Conservation (phyloP, 192 early-diverging fungal species). For the Gigaspora rosea region DNA sequence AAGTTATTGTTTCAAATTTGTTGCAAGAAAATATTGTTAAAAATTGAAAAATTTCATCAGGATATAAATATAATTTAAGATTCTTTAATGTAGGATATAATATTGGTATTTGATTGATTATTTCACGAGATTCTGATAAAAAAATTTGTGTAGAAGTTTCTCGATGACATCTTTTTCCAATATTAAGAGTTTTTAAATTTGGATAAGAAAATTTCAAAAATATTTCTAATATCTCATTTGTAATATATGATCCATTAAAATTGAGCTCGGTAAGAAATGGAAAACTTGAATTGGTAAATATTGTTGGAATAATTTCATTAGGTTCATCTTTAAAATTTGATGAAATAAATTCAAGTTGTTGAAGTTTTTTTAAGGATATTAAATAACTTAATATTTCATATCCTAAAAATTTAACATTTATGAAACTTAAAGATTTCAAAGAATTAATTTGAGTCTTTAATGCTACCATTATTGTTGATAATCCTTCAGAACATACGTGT, state of each 20-base stretch:
- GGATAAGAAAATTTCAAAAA: not conserved
- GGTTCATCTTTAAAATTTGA: not conserved
- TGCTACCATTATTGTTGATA: not conserved
- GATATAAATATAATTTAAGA: not conserved
- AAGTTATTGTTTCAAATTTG: not conserved
- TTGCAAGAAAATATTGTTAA: not conserved
- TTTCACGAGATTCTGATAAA: not conserved
- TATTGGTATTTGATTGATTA: not conserved
- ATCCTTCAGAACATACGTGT: not conserved
- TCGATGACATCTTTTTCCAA: not conserved
- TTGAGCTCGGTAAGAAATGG: not conserved
- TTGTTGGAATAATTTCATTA: not conserved
- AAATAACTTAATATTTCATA: not conserved
- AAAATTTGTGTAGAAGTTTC: too few relatives aligned
- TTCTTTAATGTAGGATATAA: not conserved
- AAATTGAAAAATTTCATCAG: not conserved
- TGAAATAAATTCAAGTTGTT: not conserved
- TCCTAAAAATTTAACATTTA: not conserved
- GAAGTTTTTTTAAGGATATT: not conserved
- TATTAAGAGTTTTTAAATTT: not conserved
- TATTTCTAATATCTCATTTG: not conserved
- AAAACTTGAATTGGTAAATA: not conserved
- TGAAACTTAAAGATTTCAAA: not conserved
- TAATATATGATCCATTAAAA: not conserved
- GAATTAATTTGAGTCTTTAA: not conserved